Conservation (phyloP, 805 yeast species). For the Nakazawaea laoshanensis region DNA sequence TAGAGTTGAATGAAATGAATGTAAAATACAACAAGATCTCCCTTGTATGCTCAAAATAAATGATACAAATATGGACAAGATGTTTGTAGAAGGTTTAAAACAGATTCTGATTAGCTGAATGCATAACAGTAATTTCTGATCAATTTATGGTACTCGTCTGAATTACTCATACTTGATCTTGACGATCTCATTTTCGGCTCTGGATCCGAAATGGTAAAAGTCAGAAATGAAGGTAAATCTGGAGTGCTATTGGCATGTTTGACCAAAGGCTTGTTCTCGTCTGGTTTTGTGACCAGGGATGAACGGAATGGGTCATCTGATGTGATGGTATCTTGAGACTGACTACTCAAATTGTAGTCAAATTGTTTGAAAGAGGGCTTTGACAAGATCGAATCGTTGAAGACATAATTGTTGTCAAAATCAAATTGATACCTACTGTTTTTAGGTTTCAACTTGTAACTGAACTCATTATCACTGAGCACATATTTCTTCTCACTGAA, state of each 20-base stretch:
- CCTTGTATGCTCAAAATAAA: too few species aligned
- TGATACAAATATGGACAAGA: too few species aligned
- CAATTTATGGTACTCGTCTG: slow-evolving; percentile 9
- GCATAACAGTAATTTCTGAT: slow-evolving; percentile 11
- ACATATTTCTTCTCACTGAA: slow-evolving; percentile 3
- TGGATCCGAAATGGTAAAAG: background rate
- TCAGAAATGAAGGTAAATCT: slow-evolving; percentile 1
- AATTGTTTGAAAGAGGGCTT: slow-evolving; percentile 4
- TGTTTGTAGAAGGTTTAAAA: too few species aligned
- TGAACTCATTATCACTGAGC: slow-evolving; percentile 8
- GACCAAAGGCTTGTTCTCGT: background rate
- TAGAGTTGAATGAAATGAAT: too few species aligned
- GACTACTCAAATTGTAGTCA: background rate
- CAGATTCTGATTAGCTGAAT: slow-evolving; percentile 8
- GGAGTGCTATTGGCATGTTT: background rate
- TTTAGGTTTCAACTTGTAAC: slow-evolving; percentile 8
- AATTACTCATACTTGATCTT: slow-evolving; percentile 3
- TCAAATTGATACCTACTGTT: slow-evolving; percentile 12
- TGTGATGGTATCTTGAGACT: background rate
- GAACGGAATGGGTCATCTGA: background rate
- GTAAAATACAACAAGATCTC: too few species aligned
- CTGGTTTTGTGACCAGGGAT: too few species aligned
- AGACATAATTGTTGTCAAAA: slow-evolving; percentile 9
- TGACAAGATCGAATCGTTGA: slow-evolving; percentile 11
- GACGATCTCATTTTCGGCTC: background rate